A percentile compares a stretch with the other conserved stretches of the same genome.
Evolutionary conservation across 1,284 basidiomycete species (phyloP).

Genomic region (Leccinum solheimii): DNA sequence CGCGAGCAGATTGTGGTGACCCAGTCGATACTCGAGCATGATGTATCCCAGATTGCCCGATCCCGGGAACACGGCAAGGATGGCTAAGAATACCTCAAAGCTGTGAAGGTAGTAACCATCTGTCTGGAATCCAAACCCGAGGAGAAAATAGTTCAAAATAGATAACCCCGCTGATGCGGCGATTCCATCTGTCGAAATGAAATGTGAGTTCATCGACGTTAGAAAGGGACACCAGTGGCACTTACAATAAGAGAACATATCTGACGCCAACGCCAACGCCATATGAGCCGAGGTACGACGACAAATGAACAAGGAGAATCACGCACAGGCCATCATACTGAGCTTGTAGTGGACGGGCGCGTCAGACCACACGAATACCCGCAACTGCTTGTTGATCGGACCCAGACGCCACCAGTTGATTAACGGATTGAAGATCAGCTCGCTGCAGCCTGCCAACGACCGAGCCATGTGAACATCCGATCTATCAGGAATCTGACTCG

Average conservation of each 20-base stretch:
- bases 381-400: conserved; percentile 76
- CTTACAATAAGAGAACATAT: conserved; percentile 83
- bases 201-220: neutral
- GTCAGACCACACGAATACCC: conserved; percentile 70
- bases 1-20: conserved; percentile 51
- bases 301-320: conserved; percentile 3
- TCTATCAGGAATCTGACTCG: neutral
- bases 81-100: no score
- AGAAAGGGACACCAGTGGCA: conserved; percentile 11
- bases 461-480: conserved; percentile 14
- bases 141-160: conserved; percentile 67
- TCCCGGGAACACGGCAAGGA: conserved; percentile 72
- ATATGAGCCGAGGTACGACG: conserved; percentile 5
- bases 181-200: conserved; percentile 59
- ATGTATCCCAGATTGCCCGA: conserved; percentile 73
- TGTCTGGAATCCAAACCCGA: conserved; percentile 62
- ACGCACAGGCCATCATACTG: conserved; percentile 73
- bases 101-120: conserved; percentile 73
- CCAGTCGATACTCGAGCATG: conserved; percentile 75
- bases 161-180: conserved; percentile 66
- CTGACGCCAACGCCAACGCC: conserved; percentile 33
- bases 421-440: conserved; percentile 78
- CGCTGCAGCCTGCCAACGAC: conserved; percentile 43
- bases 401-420: conserved; percentile 69
- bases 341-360: conserved; percentile 85